phyloP scores from a whole-genome alignment of 441 rosid genomes.

The Isatis lusitanica region DNA sequence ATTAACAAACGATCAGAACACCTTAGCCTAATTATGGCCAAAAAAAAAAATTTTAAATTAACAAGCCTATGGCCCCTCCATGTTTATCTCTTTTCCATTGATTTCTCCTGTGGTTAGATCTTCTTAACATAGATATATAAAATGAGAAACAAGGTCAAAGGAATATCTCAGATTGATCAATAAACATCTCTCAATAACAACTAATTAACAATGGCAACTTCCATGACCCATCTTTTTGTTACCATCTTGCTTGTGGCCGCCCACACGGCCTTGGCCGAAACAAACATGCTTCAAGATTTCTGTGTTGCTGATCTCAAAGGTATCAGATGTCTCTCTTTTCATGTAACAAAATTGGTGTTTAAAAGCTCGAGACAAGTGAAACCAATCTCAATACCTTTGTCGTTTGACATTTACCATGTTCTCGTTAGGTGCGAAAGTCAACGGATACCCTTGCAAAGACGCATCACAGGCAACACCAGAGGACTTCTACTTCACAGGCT shows the following conservation, averaged over 20 bases:
- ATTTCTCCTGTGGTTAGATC: constrained; percentile 12
- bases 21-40: constrained; percentile 30
- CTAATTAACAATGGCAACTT: constrained; percentile 26
- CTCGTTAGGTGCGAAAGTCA: constrained; percentile 52
- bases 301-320: constrained; percentile 39
- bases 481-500: constrained; percentile 63
- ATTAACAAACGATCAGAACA: constrained; percentile 26
- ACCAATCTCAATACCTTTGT: neutral
- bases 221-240: constrained; percentile 8
- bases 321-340: constrained; percentile 4
- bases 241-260: constrained; percentile 31
- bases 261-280: constrained; percentile 30
- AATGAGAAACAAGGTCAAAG: constrained; percentile 17
- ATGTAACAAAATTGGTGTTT: too few species aligned
- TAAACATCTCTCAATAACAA: constrained; percentile 9
- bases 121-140: constrained; percentile 20
- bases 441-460: constrained; percentile 71
- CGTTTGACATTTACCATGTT: constrained; percentile 6
- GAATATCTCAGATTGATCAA: constrained; percentile 18
- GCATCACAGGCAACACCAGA: constrained; percentile 46
- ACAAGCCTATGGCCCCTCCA: constrained; percentile 13
- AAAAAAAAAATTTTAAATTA: neutral
- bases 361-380: too few species aligned
- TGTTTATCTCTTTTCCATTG: constrained; percentile 26
- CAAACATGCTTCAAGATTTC: constrained; percentile 35